These are phyloP conservation scores for Metschnikowia aberdeeniae DNA, from an alignment of 805 yeast species.

Conservation along the genomic window DNA sequence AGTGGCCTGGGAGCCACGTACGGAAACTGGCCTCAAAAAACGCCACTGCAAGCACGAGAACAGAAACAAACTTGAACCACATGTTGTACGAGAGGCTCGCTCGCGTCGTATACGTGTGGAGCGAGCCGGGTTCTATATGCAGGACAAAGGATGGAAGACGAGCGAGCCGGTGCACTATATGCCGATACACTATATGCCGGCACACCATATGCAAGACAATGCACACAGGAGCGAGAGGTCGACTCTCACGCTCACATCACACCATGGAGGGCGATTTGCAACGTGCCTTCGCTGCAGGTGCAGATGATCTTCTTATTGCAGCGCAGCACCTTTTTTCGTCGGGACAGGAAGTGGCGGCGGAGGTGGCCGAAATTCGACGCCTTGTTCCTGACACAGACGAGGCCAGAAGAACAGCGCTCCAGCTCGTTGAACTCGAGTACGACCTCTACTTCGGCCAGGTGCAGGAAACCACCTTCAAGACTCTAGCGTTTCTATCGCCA, in stretches of 20 bases:
- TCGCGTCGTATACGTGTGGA: no score
- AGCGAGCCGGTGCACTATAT: no score
- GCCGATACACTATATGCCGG: no score
- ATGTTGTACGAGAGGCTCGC: not conserved
- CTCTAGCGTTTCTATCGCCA: conserved; percentile 12
- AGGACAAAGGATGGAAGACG: no score
- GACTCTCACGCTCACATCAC: no score
- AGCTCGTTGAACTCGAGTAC: conserved; percentile 7
- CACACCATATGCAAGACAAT: no score
- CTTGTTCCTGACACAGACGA: no score
- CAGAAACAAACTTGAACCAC: conserved; percentile 16
- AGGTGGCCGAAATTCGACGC: no score
- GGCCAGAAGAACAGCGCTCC: not conserved
- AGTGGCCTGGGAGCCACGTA: conserved; percentile 68
- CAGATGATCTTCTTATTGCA: not conserved
- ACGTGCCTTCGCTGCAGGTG: not conserved
- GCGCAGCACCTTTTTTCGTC: not conserved
- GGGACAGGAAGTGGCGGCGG: not conserved
- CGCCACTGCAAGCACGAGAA: conserved; percentile 26
- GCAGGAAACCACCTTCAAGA: conserved; percentile 2
- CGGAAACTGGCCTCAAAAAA: conserved; percentile 41
- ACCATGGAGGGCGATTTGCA: no score
- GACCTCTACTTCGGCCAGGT: conserved; percentile 5
- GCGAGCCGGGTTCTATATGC: no score
- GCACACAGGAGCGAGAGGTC: no score